Evolutionary conservation across 441 rosid genomes (phyloP).

Genomic region (Dalechampia spathulata): DNA sequence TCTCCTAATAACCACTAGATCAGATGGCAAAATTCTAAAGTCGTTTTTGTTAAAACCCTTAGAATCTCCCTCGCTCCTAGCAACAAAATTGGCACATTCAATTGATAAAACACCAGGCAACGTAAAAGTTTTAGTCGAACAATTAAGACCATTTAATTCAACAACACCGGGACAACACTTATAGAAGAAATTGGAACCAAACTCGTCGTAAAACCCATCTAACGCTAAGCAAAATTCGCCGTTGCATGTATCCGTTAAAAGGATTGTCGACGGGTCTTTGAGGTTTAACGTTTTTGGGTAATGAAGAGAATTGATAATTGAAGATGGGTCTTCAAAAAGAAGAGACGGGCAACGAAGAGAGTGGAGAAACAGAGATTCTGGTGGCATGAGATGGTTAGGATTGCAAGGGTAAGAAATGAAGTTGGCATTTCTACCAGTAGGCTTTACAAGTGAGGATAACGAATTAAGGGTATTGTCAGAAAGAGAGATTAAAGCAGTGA

Average conservation of each 20-base stretch:
- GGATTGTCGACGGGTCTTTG: slow-evolving; percentile 3
- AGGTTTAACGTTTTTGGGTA: slow-evolving; percentile 42
- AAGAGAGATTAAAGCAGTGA: slow-evolving; percentile 40
- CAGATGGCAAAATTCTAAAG: slow-evolving; percentile 50
- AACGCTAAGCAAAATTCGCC: slow-evolving; percentile 43
- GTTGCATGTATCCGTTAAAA: slow-evolving; percentile 10
- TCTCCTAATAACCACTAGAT: slow-evolving; percentile 37
- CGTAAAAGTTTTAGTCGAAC: slow-evolving; percentile 23
- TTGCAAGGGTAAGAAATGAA: slow-evolving; percentile 53
- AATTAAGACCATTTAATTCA: slow-evolving; percentile 28
- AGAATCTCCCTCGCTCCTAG: slow-evolving; percentile 16
- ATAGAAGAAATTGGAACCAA: slow-evolving; percentile 47
- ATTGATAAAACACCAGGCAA: slow-evolving; percentile 17
- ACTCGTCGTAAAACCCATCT: slow-evolving; percentile 34
- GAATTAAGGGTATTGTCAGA: slow-evolving; percentile 37
- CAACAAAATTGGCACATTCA: slow-evolving; percentile 47
- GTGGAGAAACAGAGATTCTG: slow-evolving; percentile 65
- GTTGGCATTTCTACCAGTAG: slow-evolving; percentile 12
- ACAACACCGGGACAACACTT: slow-evolving; percentile 49
- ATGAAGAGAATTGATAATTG: slow-evolving; percentile 26
- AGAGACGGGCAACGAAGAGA: slow-evolving; percentile 57
- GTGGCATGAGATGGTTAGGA: slow-evolving; percentile 62
- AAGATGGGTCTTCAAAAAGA: slow-evolving; percentile 18
- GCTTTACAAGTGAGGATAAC: slow-evolving; percentile 18
- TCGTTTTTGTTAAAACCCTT: slow-evolving; percentile 11